These are phyloP conservation scores for Amanita rimosa DNA, from an alignment of 768 basidiomycete genomes.

Conservation along the genomic window DNA sequence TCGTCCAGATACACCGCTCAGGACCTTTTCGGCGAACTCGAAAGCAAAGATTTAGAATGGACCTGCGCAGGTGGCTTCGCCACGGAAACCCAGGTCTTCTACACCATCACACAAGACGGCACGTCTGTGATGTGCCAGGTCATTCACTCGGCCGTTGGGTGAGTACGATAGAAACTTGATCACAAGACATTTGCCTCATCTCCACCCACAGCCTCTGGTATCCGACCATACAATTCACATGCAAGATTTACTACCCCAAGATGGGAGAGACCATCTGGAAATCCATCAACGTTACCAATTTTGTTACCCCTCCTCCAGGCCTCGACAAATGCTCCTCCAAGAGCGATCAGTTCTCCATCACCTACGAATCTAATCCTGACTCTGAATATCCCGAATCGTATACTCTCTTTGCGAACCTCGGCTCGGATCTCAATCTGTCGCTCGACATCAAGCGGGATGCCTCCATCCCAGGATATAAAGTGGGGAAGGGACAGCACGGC, in stretches of 20 bases:
- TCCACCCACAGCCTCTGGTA: conserved; percentile 63
- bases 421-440: conserved; percentile 69
- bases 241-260: conserved; percentile 75
- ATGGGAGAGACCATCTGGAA: conserved; percentile 74
- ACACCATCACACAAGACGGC: conserved; percentile 74
- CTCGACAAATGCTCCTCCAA: conserved; percentile 83
- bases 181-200: conserved; percentile 7
- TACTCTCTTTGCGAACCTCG: conserved; percentile 67
- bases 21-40: conserved; percentile 68
- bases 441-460: conserved; percentile 63
- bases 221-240: conserved; percentile 89
- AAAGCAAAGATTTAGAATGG: conserved; percentile 73
- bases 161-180: conserved; percentile 16
- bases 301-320: conserved; percentile 60
- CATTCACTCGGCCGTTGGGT: conserved; percentile 87
- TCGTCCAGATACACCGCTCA: conserved; percentile 42
- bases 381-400: conserved; percentile 67
- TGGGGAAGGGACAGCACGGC: conserved; percentile 80
- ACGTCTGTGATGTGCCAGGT: conserved; percentile 71
- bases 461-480: conserved; percentile 77
- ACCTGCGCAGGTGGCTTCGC: conserved; percentile 72
- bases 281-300: conserved; percentile 76
- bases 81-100: conserved; percentile 87
- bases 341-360: conserved; percentile 75
- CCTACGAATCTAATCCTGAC: conserved; percentile 43